Evolutionary conservation across 208 protist genomes (phyloP).

Genomic region (Leishmania amazonensis): DNA sequence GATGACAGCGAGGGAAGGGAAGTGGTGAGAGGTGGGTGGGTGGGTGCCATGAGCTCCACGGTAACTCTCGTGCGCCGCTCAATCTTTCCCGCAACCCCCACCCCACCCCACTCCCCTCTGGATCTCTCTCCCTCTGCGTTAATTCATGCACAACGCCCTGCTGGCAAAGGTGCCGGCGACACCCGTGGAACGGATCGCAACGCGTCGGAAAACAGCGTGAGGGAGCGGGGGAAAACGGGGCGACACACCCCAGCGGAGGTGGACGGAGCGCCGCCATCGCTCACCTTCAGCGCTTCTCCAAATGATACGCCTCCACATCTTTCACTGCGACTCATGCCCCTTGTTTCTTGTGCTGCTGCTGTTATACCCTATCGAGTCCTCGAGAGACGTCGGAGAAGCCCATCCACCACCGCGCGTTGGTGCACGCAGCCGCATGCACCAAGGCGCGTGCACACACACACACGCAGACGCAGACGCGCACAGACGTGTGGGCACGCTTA

Average conservation of each 20-base stretch:
- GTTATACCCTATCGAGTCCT: not conserved
- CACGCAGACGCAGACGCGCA: not conserved
- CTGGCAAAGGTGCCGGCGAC: not conserved
- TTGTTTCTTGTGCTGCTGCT: not conserved
- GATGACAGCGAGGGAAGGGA: not conserved
- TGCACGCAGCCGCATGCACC: too few relatives aligned
- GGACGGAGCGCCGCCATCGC: not conserved
- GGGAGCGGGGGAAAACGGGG: not conserved
- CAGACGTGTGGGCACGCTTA: not conserved
- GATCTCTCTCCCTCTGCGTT: not conserved
- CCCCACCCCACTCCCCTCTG: not conserved
- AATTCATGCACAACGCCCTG: not conserved
- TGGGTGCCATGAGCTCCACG: not conserved
- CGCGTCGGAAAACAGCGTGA: not conserved
- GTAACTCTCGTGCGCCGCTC: not conserved
- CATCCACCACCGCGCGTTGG: not conserved
- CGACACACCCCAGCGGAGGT: not conserved
- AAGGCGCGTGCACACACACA: not conserved
- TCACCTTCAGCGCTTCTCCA: not conserved
- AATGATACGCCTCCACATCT: not conserved
- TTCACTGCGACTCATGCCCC: not conserved
- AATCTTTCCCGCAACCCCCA: too few relatives aligned
- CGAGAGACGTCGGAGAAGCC: not conserved
- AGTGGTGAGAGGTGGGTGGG: not conserved
- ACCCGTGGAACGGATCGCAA: not conserved